Conservation (phyloP, 495 filamentous ascomycete genomes). For the Aspergillus campestris region DNA sequence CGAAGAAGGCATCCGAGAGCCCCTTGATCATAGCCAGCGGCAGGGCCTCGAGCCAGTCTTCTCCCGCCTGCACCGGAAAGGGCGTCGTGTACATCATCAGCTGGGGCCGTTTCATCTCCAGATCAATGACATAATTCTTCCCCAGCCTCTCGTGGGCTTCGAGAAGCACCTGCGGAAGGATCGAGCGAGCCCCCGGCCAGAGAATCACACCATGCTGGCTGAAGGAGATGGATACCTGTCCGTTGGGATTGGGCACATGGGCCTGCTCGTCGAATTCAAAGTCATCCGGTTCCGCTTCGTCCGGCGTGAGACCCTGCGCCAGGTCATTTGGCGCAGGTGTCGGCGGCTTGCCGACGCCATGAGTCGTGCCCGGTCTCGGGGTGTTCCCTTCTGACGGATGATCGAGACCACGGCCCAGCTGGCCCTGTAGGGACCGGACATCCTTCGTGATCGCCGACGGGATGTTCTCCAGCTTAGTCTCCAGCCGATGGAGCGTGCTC, state of each 20-base stretch:
- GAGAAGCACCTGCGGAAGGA: constrained; percentile 30
- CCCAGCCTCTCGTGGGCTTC: constrained; percentile 30
- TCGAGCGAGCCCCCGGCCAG: constrained; percentile 34
- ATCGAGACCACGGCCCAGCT: constrained; percentile 13
- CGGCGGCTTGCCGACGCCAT: constrained; percentile 4
- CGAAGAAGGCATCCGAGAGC: constrained; percentile 37
- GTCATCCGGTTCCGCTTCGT: constrained; percentile 21
- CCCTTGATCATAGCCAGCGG: constrained; percentile 37
- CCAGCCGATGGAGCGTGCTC: constrained; percentile 41
- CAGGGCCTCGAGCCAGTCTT: constrained; percentile 33
- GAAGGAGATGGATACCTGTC: constrained; percentile 38
- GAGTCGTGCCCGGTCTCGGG: constrained; percentile 6
- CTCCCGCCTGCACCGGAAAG: constrained; percentile 29
- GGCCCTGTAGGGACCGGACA: constrained; percentile 23
- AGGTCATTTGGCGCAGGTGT: constrained; percentile 2
- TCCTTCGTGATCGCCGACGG: constrained; percentile 28
- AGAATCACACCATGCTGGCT: constrained; percentile 42
- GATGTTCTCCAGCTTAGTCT: constrained; percentile 38
- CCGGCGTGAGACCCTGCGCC: constrained; percentile 23
- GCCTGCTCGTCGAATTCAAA: constrained; percentile 30
- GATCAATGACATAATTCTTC: constrained; percentile 39
- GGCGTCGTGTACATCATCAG: constrained; percentile 35
- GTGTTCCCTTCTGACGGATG: constrained; percentile 8
- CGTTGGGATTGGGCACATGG: constrained; percentile 20
- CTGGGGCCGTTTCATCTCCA: constrained; percentile 31